Percentiles rank a stretch among this genome's conserved stretches.
Conservation (phyloP, 495 filamentous ascomycete genomes). For the Tetracladium setigerum region DNA sequence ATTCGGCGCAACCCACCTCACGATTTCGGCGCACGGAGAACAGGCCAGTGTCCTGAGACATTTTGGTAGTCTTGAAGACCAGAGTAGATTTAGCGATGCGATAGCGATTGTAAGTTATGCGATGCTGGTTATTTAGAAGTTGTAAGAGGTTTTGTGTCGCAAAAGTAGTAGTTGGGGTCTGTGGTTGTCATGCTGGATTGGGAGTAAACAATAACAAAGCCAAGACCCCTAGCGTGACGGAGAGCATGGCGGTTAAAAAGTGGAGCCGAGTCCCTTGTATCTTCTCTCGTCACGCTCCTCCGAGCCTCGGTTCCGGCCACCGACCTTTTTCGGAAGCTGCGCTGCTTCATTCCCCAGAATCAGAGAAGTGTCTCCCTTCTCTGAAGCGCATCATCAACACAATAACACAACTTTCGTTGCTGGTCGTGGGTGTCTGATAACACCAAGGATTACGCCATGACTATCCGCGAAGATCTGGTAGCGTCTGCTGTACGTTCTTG, state of each 20-base stretch:
- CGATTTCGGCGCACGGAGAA: conserved; percentile 62
- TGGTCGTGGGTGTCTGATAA: conserved; percentile 7
- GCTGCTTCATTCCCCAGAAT: conserved; percentile 2
- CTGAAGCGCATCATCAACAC: background rate
- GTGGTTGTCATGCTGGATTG: conserved; percentile 4
- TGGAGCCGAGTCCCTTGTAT: background rate
- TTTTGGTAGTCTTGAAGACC: conserved; percentile 17
- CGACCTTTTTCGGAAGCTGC: background rate
- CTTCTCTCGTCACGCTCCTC: conserved; percentile 2
- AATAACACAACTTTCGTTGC: conserved; percentile 13
- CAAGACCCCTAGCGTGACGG: background rate
- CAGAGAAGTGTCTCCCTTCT: background rate
- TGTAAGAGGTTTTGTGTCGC: background rate
- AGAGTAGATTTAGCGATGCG: background rate
- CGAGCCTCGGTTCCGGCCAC: conserved; percentile 14
- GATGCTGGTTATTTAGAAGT: background rate
- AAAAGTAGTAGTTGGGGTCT: background rate
- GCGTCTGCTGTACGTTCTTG: conserved; percentile 60
- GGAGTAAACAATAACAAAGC: conserved; percentile 16
- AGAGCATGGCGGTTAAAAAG: background rate
- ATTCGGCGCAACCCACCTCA: conserved; percentile 42
- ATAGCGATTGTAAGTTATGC: background rate
- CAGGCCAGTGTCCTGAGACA: conserved; percentile 66
- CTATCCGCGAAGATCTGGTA: conserved; percentile 79
- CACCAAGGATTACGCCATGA: conserved; percentile 41